A percentile compares a stretch with the other conserved stretches of the same genome.
phyloP scores from a whole-genome alignment of 2,329 filamentous ascomycete species.

The Colletotrichum lupini region DNA sequence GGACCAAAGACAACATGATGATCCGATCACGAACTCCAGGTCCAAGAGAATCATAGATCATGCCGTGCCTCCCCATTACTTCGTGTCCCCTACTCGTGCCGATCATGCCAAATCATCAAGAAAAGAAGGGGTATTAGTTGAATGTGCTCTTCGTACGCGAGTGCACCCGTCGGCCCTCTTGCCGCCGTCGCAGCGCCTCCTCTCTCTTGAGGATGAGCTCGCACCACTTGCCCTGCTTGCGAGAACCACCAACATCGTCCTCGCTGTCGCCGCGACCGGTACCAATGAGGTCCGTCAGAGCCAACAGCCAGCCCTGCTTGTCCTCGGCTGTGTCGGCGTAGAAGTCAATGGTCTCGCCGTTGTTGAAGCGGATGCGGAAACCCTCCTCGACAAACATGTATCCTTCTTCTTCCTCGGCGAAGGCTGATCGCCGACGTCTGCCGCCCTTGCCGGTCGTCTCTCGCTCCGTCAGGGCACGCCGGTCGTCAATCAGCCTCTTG shows the following conservation, averaged over 20 bases:
- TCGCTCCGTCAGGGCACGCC: constrained; percentile 83
- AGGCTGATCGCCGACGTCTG: constrained; percentile 89
- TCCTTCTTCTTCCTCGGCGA: constrained; percentile 97
- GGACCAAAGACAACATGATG: constrained; percentile 35
- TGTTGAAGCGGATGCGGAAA: constrained; percentile 98
- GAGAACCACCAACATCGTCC: constrained; percentile 54
- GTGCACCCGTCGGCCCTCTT: constrained; percentile 62
- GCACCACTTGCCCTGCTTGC: constrained; percentile 71
- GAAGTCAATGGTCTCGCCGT: constrained; percentile 98
- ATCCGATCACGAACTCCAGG: constrained; percentile 36
- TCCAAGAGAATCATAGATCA: constrained; percentile 37
- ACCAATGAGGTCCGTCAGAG: constrained; percentile 77
- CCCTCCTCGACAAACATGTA: constrained; percentile 99
- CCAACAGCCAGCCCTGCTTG: constrained; percentile 96
- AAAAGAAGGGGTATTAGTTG: constrained; percentile 45
- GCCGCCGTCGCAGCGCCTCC: constrained; percentile 66
- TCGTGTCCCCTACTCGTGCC: constrained; percentile 32
- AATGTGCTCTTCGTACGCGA: constrained; percentile 70
- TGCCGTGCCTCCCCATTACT: constrained; percentile 30
- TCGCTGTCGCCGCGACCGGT: constrained; percentile 58
- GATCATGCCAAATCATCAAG: constrained; percentile 31
- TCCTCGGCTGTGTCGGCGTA: constrained; percentile 90
- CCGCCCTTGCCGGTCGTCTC: constrained; percentile 82
- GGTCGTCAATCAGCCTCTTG: constrained; percentile 92
- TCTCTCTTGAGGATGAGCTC: constrained; percentile 74